Conservation (phyloP, 2,329 filamentous ascomycete species). For the Thelonectria discophora region DNA sequence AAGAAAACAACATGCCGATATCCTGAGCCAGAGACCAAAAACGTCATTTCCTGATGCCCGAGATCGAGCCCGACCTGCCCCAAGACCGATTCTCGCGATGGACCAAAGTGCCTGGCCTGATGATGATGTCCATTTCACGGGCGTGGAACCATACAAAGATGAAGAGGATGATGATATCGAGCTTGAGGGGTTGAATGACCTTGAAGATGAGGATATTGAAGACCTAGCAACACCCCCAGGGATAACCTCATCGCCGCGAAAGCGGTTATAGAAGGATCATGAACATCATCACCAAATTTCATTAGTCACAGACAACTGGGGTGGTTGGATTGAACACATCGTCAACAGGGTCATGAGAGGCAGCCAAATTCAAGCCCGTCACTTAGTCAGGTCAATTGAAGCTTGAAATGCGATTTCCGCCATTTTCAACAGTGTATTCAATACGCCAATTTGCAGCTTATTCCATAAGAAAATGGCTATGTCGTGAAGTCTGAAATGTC, state of each 20-base stretch:
- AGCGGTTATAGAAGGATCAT: background rate
- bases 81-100: too few species aligned
- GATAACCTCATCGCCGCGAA: background rate
- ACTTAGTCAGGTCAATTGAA: background rate
- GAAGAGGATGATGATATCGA: background rate
- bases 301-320: too few species aligned
- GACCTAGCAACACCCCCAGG: background rate
- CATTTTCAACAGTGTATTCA: background rate
- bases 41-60: background rate
- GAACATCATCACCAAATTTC: too few species aligned
- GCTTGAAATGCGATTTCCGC: background rate
- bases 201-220: background rate
- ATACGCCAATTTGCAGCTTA: background rate
- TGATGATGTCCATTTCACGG: background rate
- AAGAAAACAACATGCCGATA: constrained; percentile 2
- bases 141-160: background rate
- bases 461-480: background rate
- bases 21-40: background rate
- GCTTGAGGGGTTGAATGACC: background rate
- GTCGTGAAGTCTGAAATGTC: constrained; percentile 5
- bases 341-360: too few species aligned
- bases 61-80: background rate
- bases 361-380: too few species aligned
- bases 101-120: constrained; percentile 3
- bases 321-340: too few species aligned